Evolutionary conservation across 2,329 filamentous ascomycete genomes (phyloP).

Genomic region (Phoma sp.): DNA sequence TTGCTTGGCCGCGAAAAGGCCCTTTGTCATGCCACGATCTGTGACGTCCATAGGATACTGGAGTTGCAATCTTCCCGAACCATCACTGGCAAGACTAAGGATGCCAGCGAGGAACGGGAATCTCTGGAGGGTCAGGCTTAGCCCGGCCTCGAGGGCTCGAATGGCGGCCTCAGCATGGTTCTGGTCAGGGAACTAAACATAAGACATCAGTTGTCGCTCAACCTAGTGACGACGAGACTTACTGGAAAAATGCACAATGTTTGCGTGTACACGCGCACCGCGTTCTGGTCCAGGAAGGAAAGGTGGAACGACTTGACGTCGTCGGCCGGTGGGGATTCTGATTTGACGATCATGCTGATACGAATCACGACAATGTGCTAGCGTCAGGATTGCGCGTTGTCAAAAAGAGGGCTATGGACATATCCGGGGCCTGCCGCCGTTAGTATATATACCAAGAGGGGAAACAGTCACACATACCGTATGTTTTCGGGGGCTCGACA

Average conservation of each 20-base stretch:
- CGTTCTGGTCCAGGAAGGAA: slow-evolving; percentile 40
- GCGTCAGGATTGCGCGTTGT: slow-evolving; percentile 28
- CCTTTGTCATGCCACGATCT: slow-evolving; percentile 19
- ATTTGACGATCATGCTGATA: slow-evolving; percentile 37
- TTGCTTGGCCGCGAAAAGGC: slow-evolving; percentile 31
- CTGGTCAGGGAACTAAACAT: slow-evolving; percentile 34
- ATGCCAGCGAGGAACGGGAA: slow-evolving; percentile 43
- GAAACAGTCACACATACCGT: slow-evolving; percentile 29
- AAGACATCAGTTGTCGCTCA: not conserved
- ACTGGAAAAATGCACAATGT: slow-evolving; percentile 41
- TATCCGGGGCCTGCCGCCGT: slow-evolving; percentile 24
- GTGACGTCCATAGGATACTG: slow-evolving; percentile 33
- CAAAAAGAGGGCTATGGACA: slow-evolving; percentile 28
- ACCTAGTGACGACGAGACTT: not conserved
- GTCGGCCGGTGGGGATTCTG: slow-evolving; percentile 24
- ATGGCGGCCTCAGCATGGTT: slow-evolving; percentile 37
- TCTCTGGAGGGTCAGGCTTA: slow-evolving; percentile 31
- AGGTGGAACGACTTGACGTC: slow-evolving; percentile 36
- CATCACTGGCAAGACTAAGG: slow-evolving; percentile 31
- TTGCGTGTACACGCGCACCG: slow-evolving; percentile 42
- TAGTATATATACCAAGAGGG: slow-evolving; percentile 29
- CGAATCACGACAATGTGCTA: slow-evolving; percentile 23
- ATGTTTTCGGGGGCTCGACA: slow-evolving; percentile 13
- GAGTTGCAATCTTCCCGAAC: slow-evolving; percentile 35
- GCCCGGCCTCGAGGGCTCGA: slow-evolving; percentile 29